A percentile compares a stretch with the other conserved stretches of the same genome.
Evolutionary conservation across 2,329 filamentous ascomycete genomes (phyloP).

Genomic region (Verticillium nubilum): DNA sequence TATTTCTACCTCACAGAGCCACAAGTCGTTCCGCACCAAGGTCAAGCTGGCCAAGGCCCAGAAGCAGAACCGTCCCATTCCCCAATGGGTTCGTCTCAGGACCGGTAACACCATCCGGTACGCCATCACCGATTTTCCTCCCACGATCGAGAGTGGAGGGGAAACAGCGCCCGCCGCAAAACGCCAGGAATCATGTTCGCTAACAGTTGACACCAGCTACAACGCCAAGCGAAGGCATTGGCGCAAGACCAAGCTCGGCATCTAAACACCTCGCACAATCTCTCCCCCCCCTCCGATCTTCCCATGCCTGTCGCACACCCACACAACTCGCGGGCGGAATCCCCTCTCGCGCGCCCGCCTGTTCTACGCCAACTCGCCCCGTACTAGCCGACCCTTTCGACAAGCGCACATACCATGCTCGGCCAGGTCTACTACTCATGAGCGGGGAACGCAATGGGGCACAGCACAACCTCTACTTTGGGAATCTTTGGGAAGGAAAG

Average conservation of each 20-base stretch:
- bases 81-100: conserved; percentile 98
- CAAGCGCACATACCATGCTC: background rate
- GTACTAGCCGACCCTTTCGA: background rate
- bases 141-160: background rate
- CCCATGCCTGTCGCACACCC: conserved; percentile 7
- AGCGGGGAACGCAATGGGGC: background rate
- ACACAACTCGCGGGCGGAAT: background rate
- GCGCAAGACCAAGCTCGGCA: conserved; percentile 99
- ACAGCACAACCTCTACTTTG: background rate
- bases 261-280: conserved; percentile 65
- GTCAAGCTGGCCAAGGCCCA: conserved; percentile 99
- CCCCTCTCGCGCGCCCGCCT: background rate
- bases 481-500: background rate
- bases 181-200: conserved; percentile 1
- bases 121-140: conserved; percentile 25
- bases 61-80: conserved; percentile 99
- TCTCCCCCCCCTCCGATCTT: conserved; percentile 19
- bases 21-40: conserved; percentile 99
- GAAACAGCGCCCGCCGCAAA: background rate
- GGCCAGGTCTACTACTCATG: background rate
- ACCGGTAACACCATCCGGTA: conserved; percentile 99
- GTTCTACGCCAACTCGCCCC: background rate
- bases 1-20: conserved; percentile 59
- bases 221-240: conserved; percentile 99
- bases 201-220: conserved; percentile 60